Conservation (phyloP, 352 stramenopile genomes). For the Pythium myriotylum region DNA sequence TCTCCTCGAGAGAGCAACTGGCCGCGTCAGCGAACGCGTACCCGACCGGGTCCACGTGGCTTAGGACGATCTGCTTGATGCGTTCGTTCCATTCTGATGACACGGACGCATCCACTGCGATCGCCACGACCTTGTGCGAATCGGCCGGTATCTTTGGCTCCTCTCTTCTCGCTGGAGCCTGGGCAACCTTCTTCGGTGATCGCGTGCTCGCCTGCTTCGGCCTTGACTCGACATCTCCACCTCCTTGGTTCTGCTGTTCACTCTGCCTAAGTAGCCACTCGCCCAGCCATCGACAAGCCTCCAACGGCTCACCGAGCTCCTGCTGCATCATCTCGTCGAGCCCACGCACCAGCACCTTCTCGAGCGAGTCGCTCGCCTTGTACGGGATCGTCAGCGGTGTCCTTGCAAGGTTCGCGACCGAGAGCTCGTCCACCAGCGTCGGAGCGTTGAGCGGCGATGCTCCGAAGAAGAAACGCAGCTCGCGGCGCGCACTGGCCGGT, state of each 20-base stretch:
- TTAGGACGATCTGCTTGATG: not conserved
- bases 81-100: not conserved
- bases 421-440: not conserved
- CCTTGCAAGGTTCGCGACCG: not conserved
- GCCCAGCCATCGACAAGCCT: constrained; percentile 56
- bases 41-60: constrained; percentile 2
- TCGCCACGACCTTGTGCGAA: constrained; percentile 2
- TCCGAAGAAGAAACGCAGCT: constrained; percentile 84
- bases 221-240: not conserved
- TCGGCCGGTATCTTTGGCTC: not conserved
- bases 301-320: constrained; percentile 29
- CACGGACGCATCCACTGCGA: constrained; percentile 20
- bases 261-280: constrained; percentile 42
- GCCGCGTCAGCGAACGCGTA: constrained; percentile 42
- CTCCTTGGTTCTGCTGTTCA: constrained; percentile 6
- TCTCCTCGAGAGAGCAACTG: not conserved
- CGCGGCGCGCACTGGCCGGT: constrained; percentile 48
- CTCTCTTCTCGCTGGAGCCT: not conserved
- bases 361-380: constrained; percentile 14
- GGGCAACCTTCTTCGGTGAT: not conserved
- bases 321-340: constrained; percentile 40
- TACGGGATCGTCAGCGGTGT: constrained; percentile 12
- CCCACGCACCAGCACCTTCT: constrained; percentile 43
- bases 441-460: constrained; percentile 9
- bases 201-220: not conserved